Percentiles rank a stretch among this genome's conserved stretches.
phyloP scores from a whole-genome alignment of 495 filamentous ascomycete genomes.

The Aspergillus baeticus region DNA sequence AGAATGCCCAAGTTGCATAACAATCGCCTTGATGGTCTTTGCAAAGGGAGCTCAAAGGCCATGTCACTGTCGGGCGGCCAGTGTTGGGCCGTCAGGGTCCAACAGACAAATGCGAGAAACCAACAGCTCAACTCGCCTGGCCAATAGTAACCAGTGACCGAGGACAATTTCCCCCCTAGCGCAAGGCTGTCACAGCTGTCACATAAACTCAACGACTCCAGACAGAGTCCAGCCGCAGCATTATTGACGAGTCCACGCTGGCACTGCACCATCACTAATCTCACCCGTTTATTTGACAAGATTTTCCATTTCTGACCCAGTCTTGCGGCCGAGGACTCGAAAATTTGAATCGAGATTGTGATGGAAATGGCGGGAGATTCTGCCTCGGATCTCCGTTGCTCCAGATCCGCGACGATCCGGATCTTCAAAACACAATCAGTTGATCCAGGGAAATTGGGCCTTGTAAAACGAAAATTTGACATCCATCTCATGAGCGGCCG shows the following conservation, averaged over 20 bases:
- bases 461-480: too few species aligned
- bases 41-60: not conserved
- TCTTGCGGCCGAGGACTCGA: not conserved
- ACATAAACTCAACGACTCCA: not conserved
- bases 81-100: not conserved
- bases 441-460: too few species aligned
- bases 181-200: slow-evolving; percentile 4
- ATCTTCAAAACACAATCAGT: too few species aligned
- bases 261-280: not conserved
- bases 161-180: not conserved
- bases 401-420: too few species aligned
- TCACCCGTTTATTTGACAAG: not conserved
- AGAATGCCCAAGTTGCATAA: not conserved
- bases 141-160: not conserved
- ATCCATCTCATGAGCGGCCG: too few species aligned
- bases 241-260: not conserved
- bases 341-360: not conserved
- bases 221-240: not conserved
- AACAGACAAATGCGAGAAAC: not conserved
- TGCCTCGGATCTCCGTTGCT: too few species aligned
- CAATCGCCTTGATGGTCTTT: not conserved
- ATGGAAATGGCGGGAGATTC: too few species aligned
- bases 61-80: too few species aligned
- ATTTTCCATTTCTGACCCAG: not conserved
- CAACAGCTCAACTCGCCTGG: not conserved